Percentiles rank a stretch among this genome's conserved stretches.
These are phyloP conservation scores for Fusarium solani-melongenae DNA, from an alignment of 2,329 filamentous ascomycete genomes.

Conservation along the genomic window DNA sequence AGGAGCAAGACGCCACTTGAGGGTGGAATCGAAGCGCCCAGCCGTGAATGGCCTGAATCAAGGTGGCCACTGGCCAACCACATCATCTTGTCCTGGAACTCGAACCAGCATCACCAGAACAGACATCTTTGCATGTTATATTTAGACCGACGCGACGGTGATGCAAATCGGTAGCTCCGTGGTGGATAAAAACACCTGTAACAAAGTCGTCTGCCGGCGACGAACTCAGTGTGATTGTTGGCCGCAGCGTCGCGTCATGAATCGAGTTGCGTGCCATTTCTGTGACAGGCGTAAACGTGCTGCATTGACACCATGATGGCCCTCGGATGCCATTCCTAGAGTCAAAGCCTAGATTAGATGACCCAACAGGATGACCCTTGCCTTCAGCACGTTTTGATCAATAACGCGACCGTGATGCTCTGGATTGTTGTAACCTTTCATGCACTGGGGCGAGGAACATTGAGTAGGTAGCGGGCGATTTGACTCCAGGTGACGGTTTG, in stretches of 20 bases:
- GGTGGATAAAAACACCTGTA: neutral
- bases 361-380: neutral
- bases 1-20: constrained; percentile 17
- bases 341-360: constrained; percentile 6
- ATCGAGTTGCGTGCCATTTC: constrained; percentile 3
- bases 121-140: constrained; percentile 11
- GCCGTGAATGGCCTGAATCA: constrained; percentile 7
- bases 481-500: neutral
- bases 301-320: constrained; percentile 17
- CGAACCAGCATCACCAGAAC: constrained; percentile 1
- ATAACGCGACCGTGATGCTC: neutral
- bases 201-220: neutral
- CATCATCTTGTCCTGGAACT: constrained; percentile 8
- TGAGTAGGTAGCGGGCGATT: neutral
- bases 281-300: constrained; percentile 1
- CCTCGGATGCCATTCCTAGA: constrained; percentile 14
- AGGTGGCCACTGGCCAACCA: constrained; percentile 16
- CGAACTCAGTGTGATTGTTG: neutral
- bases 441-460: neutral
- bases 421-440: neutral
- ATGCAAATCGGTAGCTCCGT: constrained; percentile 19
- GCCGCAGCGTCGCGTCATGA: neutral
- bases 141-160: constrained; percentile 7
- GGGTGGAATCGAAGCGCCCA: constrained; percentile 9
- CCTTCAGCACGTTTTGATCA: neutral